Percentiles rank a stretch among this genome's conserved stretches.
These are phyloP conservation scores for Gilbertella persicaria DNA, from an alignment of 371 early-diverging fungal genomes.

Conservation along the genomic window DNA sequence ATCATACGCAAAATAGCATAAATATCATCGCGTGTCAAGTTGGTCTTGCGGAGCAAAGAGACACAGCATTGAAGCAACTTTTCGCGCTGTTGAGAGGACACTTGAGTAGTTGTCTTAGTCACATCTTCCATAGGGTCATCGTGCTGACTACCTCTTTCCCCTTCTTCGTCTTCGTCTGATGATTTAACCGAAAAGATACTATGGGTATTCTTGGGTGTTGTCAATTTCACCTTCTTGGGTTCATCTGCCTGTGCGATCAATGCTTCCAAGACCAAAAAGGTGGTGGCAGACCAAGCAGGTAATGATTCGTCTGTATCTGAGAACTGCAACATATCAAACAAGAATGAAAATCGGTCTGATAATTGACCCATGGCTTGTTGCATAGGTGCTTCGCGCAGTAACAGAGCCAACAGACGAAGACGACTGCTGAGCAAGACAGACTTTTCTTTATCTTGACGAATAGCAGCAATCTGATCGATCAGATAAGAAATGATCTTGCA, in stretches of 20 bases:
- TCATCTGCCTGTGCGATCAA: slow-evolving; percentile 69
- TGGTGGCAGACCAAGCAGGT: slow-evolving; percentile 66
- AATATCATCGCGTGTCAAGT: slow-evolving; percentile 52
- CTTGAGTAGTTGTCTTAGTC: not conserved
- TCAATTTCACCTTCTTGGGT: slow-evolving; percentile 44
- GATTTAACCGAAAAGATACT: slow-evolving; percentile 6
- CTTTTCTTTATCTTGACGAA: slow-evolving; percentile 31
- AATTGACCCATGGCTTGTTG: slow-evolving; percentile 51
- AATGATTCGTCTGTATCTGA: slow-evolving; percentile 23
- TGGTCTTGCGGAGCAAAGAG: slow-evolving; percentile 44
- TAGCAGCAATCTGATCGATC: slow-evolving; percentile 24
- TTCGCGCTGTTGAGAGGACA: slow-evolving; percentile 37
- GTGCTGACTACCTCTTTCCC: slow-evolving; percentile 5
- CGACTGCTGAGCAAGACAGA: slow-evolving; percentile 44
- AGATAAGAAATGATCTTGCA: slow-evolving; percentile 36
- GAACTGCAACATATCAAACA: slow-evolving; percentile 49
- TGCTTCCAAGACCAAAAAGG: slow-evolving; percentile 69
- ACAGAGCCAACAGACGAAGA: slow-evolving; percentile 66
- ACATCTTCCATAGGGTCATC: slow-evolving; percentile 30
- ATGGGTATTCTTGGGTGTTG: not conserved
- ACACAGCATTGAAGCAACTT: slow-evolving; percentile 47
- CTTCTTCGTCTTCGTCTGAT: slow-evolving; percentile 6
- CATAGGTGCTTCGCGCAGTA: slow-evolving; percentile 58
- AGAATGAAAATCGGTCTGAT: slow-evolving; percentile 37
- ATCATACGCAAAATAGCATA: slow-evolving; percentile 78